Evolutionary conservation across 306 rosid species (phyloP).

Genomic region (Fagus sylvatica): DNA sequence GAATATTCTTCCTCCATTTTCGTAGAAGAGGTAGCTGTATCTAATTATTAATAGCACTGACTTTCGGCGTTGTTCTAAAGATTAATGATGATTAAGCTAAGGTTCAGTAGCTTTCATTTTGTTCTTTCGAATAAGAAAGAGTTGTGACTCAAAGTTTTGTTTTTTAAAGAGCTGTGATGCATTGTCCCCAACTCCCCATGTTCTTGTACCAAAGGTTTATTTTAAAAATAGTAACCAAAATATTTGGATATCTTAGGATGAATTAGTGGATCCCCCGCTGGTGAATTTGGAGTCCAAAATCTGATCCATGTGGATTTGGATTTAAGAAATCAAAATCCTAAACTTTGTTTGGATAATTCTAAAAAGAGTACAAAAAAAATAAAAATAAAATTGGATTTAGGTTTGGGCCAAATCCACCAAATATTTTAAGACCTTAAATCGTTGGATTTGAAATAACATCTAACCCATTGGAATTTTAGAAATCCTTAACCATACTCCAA

Average conservation of each 20-base stretch:
- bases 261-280: background rate
- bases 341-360: too few species aligned
- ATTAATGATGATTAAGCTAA: background rate
- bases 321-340: too few species aligned
- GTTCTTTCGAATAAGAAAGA: background rate
- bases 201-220: background rate
- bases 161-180: background rate
- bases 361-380: too few species aligned
- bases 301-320: too few species aligned
- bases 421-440: too few species aligned
- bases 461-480: too few species aligned
- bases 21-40: background rate
- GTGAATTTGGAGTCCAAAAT: too few species aligned
- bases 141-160: background rate
- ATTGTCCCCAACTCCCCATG: background rate
- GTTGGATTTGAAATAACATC: too few species aligned
- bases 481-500: too few species aligned
- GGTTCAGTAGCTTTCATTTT: background rate
- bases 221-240: background rate
- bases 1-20: background rate
- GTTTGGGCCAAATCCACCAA: too few species aligned
- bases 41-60: background rate
- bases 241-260: background rate
- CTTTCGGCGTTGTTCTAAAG: background rate
- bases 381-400: too few species aligned